Conservation (phyloP, 306 rosid genomes). For the Malus asiatica region DNA sequence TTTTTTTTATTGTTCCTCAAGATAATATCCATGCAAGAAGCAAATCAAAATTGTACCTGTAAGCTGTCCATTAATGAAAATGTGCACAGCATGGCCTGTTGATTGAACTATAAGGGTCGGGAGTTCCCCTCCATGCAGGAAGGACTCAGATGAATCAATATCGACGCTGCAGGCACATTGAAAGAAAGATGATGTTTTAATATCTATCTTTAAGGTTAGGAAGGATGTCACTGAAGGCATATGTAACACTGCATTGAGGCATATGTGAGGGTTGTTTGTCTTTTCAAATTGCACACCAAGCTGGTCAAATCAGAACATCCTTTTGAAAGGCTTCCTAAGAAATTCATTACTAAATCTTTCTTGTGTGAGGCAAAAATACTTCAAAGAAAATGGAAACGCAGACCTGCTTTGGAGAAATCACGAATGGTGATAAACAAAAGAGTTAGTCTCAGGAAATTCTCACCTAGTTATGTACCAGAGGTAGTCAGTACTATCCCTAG, state of each 20-base stretch:
- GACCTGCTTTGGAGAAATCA: background rate
- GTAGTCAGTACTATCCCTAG: constrained; percentile 86
- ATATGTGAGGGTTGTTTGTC: background rate
- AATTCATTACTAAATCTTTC: background rate
- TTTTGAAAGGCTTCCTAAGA: background rate
- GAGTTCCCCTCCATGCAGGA: constrained; percentile 76
- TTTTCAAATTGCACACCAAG: background rate
- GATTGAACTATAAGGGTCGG: constrained; percentile 87
- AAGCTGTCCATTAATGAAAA: constrained; percentile 81
- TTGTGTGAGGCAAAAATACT: background rate
- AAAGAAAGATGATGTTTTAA: background rate
- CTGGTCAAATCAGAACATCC: background rate
- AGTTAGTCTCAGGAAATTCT: constrained; percentile 19
- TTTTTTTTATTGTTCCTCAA: background rate
- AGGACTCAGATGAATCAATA: constrained; percentile 71
- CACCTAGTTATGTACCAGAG: constrained; percentile 96
- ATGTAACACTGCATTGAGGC: background rate
- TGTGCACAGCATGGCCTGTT: constrained; percentile 88
- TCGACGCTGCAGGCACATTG: constrained; percentile 52
- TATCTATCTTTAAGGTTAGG: background rate
- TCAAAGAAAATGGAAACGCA: background rate
- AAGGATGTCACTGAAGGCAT: background rate
- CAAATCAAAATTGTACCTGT: constrained; percentile 46
- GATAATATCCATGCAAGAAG: constrained; percentile 18
- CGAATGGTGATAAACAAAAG: background rate